phyloP scores from a whole-genome alignment of 1,284 basidiomycete species.

The Fomitopsis palustris region DNA sequence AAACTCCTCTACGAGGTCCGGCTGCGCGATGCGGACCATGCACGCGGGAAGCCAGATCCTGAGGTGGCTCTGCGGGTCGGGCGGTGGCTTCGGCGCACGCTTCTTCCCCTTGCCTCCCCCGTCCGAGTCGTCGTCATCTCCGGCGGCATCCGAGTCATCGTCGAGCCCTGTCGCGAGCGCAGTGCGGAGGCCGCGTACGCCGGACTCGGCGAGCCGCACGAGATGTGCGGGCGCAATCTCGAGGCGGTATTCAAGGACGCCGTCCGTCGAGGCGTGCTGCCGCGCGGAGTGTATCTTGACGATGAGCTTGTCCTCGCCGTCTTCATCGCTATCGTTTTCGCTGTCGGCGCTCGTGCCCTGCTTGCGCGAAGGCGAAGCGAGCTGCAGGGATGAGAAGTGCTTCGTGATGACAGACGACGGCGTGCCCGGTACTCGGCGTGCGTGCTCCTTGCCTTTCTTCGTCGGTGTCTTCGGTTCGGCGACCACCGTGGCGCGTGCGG shows the following conservation, averaged over 20 bases:
- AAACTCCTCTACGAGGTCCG: slow-evolving; percentile 56
- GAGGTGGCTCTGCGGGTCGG: slow-evolving; percentile 48
- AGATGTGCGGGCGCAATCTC: slow-evolving; percentile 65
- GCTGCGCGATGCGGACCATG: slow-evolving; percentile 66
- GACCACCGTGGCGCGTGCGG: slow-evolving; percentile 5
- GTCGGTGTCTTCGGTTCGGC: slow-evolving; percentile 37
- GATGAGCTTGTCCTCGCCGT: slow-evolving; percentile 36
- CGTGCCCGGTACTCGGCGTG: slow-evolving; percentile 33
- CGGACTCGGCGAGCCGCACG: slow-evolving; percentile 58
- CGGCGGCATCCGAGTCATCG: neutral
- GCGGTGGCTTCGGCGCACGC: slow-evolving; percentile 37
- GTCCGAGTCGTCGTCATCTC: slow-evolving; percentile 36
- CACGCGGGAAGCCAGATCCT: slow-evolving; percentile 76
- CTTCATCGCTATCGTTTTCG: slow-evolving; percentile 15
- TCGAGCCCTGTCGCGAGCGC: slow-evolving; percentile 40
- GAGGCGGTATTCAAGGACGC: slow-evolving; percentile 67
- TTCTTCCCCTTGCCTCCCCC: slow-evolving; percentile 29
- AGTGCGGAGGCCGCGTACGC: slow-evolving; percentile 57
- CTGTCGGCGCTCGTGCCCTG: neutral
- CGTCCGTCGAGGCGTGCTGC: slow-evolving; percentile 64
- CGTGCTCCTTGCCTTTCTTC: slow-evolving; percentile 26
- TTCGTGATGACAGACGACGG: slow-evolving; percentile 55
- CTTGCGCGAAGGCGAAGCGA: slow-evolving; percentile 22
- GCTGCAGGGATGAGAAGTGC: slow-evolving; percentile 46
- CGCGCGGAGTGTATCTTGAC: slow-evolving; percentile 43